Base-by-base conservation (phyloP, 345 rosid species). In the Streptanthus diversifolius region DNA sequence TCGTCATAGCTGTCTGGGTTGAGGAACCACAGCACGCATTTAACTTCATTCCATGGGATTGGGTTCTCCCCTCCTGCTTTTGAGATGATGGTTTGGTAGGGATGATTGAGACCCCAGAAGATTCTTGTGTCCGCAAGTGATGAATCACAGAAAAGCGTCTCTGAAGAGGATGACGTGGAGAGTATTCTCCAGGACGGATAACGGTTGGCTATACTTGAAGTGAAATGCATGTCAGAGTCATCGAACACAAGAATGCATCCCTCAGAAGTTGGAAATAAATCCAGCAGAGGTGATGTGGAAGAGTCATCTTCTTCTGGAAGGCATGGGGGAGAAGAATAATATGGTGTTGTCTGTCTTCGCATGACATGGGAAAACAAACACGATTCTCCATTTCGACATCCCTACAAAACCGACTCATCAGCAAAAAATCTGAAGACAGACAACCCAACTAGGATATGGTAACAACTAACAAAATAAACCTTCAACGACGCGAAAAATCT, bases 321-420 rank as follows among this genome's bases (percentile, higher is more conserved):
- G 81, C 92, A 87, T 61, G 65, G 14, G 45, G 78, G 53, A 47
- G 79, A 54, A 62, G 78, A 22, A 60, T 22, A 3, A 70, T 61
- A 53, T 36, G 79, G 71, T 48, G 78, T 55, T 40, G 54, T 13
- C 40, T 77, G 60, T 54, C 72, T 68, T 57, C 27, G 81, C 66
- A 68, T 40, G 74, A 75, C 87, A 79, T 93, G 98, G 32, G 96
- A 87, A 78, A 70, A 93, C 64, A 55, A 35, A 74, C 98, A 93
- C 5, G 77, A 72, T 17, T 84, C 85, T 60, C 93, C 97, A 52
- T 90, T 85, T 77, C 91, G 83, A 81, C 98, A 93, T 41, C 97
- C 98, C 98, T 93, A 85, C 56, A 80, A 48, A 77, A 72, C 62
- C 66, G 60, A 39, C 60, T 37, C 55, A 65, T 73, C 56, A 76